Evolutionary conservation across 805 yeast species (phyloP), one percentile per base, ranked within the genome.

Genomic region (Myxozyma nipponensis): DNA sequence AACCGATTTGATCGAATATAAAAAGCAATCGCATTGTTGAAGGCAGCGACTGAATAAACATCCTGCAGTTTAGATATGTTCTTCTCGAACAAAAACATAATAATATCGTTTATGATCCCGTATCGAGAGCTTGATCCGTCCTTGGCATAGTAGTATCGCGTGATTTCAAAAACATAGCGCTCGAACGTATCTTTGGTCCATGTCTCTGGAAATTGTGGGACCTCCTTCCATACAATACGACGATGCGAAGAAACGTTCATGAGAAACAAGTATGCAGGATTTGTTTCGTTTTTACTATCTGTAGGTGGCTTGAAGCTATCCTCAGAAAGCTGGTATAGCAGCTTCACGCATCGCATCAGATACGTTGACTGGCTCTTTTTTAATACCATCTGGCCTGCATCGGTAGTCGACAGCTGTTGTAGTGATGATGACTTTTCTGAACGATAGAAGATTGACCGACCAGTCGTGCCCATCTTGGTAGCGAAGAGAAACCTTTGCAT

Each of bases 21-120:
- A 37, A 48, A 22, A 25, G 38, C 19, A 26, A 48, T 45, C 19
- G 53, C 56, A 22, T 37, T 34, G 32, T 52, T 49, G 35, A 43
- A 52, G 19, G 56, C 43, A 9, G 7, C 6, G 10, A 19, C 34
- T 6, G 47, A 26, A 3, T 21, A 42, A 15, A 45, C 36, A 4
- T 22, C 22, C 30, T 2, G 1, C 10, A 39, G 28, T 15, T 21
- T 36, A 4, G 3, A 15, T 32, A 38, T 48, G 10, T 25, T 6
- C 2, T 17, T 4, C 3, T 35, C 37, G 25, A 52, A 47, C 18
- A 44, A 30, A n/a, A 23, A 30, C 15, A 10, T 13, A 3, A 52
- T 18, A 2, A 44, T 4, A 4, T 41, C 42, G 17, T 43, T 28
- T 7, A 51, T 38, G 15, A 34, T 17, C 28, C 49, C 56, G 22